phyloP scores from a whole-genome alignment of 106 monocot genomes.

The Allium fistulosum region DNA sequence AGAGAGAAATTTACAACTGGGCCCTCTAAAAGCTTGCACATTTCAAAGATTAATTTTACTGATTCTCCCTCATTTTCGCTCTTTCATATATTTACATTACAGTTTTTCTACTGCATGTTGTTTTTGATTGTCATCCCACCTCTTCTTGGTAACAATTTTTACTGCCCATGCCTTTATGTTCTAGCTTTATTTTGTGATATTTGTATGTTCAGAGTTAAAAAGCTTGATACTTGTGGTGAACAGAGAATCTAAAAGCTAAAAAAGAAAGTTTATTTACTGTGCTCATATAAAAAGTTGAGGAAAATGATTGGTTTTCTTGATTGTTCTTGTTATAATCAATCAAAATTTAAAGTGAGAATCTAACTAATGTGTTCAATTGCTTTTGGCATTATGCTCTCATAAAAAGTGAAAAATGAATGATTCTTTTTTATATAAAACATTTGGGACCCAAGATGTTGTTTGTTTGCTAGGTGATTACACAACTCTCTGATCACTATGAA shows the following conservation, averaged over 20 bases:
- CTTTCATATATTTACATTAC: not conserved
- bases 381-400: not conserved
- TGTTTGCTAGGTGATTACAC: not conserved
- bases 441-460: not conserved
- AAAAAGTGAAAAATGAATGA: conserved; percentile 1
- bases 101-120: too few relatives aligned
- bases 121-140: conserved; percentile 4
- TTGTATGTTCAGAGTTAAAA: not conserved
- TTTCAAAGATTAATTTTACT: not conserved
- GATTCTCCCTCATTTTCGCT: not conserved
- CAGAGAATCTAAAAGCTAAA: not conserved
- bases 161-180: not conserved
- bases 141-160: not conserved
- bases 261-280: not conserved
- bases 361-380: not conserved
- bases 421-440: not conserved
- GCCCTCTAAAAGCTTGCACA: conserved; percentile 3
- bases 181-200: not conserved
- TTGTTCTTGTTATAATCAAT: conserved; percentile 6
- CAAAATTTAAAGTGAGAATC: not conserved
- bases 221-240: not conserved
- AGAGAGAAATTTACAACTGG: not conserved
- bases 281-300: conserved; percentile 3
- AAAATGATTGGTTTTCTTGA: conserved; percentile 8
- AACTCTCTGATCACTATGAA: conserved; percentile 3